Base-by-base conservation (phyloP, 129 eudicot species). In the Lonicera japonica region DNA sequence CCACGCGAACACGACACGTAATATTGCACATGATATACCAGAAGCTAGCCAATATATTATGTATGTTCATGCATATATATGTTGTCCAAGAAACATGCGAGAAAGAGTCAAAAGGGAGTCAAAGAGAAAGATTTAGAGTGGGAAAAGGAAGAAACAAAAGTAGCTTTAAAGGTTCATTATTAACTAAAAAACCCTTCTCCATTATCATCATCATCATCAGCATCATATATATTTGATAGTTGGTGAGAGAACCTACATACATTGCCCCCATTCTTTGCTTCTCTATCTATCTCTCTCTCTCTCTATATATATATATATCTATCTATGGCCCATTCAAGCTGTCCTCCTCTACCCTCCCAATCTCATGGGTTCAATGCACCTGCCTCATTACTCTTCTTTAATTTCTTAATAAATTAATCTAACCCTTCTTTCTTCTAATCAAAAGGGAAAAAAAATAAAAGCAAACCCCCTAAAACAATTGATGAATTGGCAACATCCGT, bases 281-380 rank as follows among this genome's bases (percentile, higher is more conserved):
- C 36, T 29, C 36, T 29, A 2, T 29, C 36, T 29, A 29, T n/a
- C n/a, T n/a, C n/a, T n/a, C n/a, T n/a, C n/a, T n/a, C n/a, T n/a
- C n/a, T n/a, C n/a, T n/a, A n/a, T n/a, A n/a, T n/a, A n/a, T n/a
- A n/a, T n/a, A n/a, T n/a, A n/a, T n/a, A n/a, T n/a, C n/a, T n/a
- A n/a, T n/a, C 2, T 29, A 6, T 71, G 77, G 69, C 78, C 77
- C 77, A 68, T 68, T 66, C 72, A 67, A 78, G 83, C 75, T 78
- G 83, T 78, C 75, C 38, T 64, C n/a, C n/a, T n/a, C n/a, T n/a
- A n/a, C n/a, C n/a, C 51, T 45, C 55, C 21, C 41, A 11, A 8
- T 54, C 21, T 15, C 10, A 60, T 54, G 36, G 73, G 60, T 77
- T 25, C 77, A 77, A 54, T 67, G 82, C 34, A 77, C 62, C 71